These are phyloP conservation scores for Ilyonectria mors-panacis DNA, from an alignment of 2,329 filamentous ascomycete species.

Conservation along the genomic window DNA sequence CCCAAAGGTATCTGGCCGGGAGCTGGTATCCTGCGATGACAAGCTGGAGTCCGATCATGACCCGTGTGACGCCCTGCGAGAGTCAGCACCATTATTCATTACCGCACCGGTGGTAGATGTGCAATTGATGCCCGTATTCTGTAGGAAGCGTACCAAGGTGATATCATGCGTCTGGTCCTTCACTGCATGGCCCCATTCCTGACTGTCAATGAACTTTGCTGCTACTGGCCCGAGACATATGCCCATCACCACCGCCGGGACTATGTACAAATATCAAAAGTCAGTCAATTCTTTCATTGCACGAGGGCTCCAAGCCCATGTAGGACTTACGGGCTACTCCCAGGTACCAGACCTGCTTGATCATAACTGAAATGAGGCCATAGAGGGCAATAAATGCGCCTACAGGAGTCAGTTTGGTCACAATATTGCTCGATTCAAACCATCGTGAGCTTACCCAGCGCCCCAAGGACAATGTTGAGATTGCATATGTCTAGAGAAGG, in stretches of 20 bases:
- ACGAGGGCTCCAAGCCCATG: not conserved
- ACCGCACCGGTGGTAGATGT: not conserved
- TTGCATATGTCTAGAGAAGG: slow-evolving; percentile 20
- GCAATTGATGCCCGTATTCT: no score
- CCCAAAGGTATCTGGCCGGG: slow-evolving; percentile 67
- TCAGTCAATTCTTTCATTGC: not conserved
- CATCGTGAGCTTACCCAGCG: slow-evolving; percentile 10
- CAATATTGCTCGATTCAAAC: no score
- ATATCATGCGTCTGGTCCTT: slow-evolving; percentile 54
- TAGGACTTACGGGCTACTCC: slow-evolving; percentile 65
- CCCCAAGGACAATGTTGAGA: slow-evolving; percentile 29
- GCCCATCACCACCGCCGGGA: slow-evolving; percentile 69
- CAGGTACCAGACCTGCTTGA: slow-evolving; percentile 68
- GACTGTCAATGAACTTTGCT: slow-evolving; percentile 65
- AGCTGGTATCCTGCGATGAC: slow-evolving; percentile 75
- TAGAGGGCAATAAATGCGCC: slow-evolving; percentile 65
- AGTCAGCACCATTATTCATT: slow-evolving; percentile 7
- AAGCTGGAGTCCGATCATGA: slow-evolving; percentile 75
- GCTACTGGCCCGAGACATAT: slow-evolving; percentile 68
- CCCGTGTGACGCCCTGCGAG: slow-evolving; percentile 63
- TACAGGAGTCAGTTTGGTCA: slow-evolving; percentile 30
- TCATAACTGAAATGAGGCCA: slow-evolving; percentile 66
- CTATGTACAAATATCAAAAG: slow-evolving; percentile 50
- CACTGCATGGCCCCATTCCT: slow-evolving; percentile 44
- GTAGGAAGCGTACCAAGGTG: slow-evolving; percentile 53